Evolutionary conservation across 495 filamentous ascomycete species (phyloP), one percentile per base, ranked within the genome.

Genomic region (Ramalina intermedia): DNA sequence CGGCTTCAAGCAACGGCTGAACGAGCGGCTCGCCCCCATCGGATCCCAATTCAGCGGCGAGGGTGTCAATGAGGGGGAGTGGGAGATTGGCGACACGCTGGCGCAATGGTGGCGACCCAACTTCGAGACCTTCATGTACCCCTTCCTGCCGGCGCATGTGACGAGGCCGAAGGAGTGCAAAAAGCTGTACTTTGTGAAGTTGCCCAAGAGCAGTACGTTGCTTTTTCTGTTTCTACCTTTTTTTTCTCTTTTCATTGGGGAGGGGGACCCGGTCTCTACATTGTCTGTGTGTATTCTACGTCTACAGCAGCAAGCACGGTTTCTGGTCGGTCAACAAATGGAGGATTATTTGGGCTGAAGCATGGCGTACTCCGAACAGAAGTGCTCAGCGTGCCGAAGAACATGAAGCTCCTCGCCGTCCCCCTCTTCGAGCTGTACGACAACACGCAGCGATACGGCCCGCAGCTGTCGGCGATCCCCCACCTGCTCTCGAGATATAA

Each of bases 91-190:
- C 49, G 89, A 96, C 57, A 93, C 87, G 3, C 74, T 98, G 41
- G 90, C 91, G 36, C 88, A 94, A 68, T 98, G 93, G 91, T 98
- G 88, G 88, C 73, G 91, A 24, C 91, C 91, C 38, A 96, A 95
- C 68, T 95, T 96, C 60, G 91, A 98, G 70, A 98, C 91, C 1
- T 96, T 96, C 71, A 96, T 96, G 91, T 98, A 98, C 64, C 91
- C 91, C 1, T 98, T 94, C 66, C 79, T 95, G 40, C 91, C 91
- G 6, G 84, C 87, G 16, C 91, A 98, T 64, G 84, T 94, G 49
- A 94, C 91, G 8, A 75, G 93, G 38, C 91, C 91, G 16, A 98
- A 96, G 72, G 91, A 98, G 73, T 95, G 89, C 71, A 98, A 98
- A 74, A 98, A 98, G 75, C 71, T 96, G 43, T 98, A 96, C 63